Percentiles rank a stretch among this genome's conserved stretches.
phyloP scores from a whole-genome alignment of 352 stramenopile species.

The Pythium sukuiense region DNA sequence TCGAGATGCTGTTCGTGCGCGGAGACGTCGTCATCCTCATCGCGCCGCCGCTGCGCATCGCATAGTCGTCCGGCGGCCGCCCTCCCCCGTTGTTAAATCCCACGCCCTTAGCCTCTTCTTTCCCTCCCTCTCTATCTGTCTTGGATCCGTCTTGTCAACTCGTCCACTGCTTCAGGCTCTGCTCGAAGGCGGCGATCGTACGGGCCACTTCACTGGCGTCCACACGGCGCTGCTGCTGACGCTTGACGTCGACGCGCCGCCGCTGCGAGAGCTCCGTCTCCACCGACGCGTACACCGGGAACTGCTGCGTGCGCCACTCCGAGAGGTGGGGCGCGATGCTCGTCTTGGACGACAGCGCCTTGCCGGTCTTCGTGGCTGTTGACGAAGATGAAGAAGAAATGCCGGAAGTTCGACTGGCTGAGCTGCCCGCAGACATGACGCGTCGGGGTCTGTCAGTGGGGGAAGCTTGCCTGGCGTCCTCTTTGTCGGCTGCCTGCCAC shows the following conservation, averaged over 20 bases:
- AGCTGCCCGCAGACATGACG: conserved; percentile 5
- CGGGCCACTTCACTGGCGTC: conserved; percentile 31
- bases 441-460: not conserved
- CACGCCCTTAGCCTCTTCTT: not conserved
- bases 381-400: not conserved
- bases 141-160: not conserved
- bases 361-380: not conserved
- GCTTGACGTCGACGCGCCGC: conserved; percentile 9
- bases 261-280: conserved; percentile 9
- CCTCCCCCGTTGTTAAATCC: not conserved
- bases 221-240: conserved; percentile 20
- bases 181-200: conserved; percentile 48
- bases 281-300: conserved; percentile 10
- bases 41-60: conserved; percentile 94
- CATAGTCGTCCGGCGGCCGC: conserved; percentile 27
- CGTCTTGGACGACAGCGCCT: conserved; percentile 27
- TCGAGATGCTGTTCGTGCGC: conserved; percentile 99
- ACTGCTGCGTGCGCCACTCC: conserved; percentile 42
- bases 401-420: not conserved
- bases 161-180: conserved; percentile 24
- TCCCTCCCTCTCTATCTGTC: not conserved
- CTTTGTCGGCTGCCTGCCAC: conserved; percentile 12
- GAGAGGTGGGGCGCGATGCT: conserved; percentile 38
- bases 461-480: not conserved
- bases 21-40: conserved; percentile 99